Evolutionary conservation across 768 basidiomycete species (phyloP), one percentile per base, ranked within the genome.

Genomic region (Suillus hirtellus): DNA sequence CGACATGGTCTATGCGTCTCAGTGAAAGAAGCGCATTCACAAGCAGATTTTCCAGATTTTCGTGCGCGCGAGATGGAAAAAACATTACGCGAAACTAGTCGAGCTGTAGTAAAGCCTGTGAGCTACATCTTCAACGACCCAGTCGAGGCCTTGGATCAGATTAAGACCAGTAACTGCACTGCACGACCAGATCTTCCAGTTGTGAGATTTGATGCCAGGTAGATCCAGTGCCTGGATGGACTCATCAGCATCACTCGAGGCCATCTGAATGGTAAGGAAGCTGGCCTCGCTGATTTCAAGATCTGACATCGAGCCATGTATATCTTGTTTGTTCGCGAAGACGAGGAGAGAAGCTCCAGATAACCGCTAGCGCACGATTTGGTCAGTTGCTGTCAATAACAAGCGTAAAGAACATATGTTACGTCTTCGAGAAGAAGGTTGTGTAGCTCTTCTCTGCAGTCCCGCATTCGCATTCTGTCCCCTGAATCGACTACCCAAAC

Each of bases 401-500:
- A 17, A 42, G 42, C 27, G 15, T 7, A 42, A 60, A 43, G 43
- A 52, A 52, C 60, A 49, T 44, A 44, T 71, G 88, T 78, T 77
- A 98, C 96, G 77, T 99, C 96, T 82, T 99, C 96, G 21, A 88
- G 85, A 60, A 99, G 81, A 54, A 99, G 83, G 69, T 82, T 88
- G 68, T 90, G 88, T 24, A 99, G 82, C 76, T 99, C 97, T 56
- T 87, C 80, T 71, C 84, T 90, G 78, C 96, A 99, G 74, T 99
- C 96, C 56, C 81, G 77, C 84, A 97, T 93, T 65, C 97, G 85
- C 80, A 94, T 82, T 47, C 92, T 84, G 78, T 99, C 96, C 43
- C 90, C 86, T 0, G 95, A 96, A 79, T 99, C 97, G 47, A 99
- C 96, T 19, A 99, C 96, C 97, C 97, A 99, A 40, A 99, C 95